These are phyloP conservation scores for Botrytis aclada DNA, from an alignment of 2,329 filamentous ascomycete genomes.

Conservation along the genomic window DNA sequence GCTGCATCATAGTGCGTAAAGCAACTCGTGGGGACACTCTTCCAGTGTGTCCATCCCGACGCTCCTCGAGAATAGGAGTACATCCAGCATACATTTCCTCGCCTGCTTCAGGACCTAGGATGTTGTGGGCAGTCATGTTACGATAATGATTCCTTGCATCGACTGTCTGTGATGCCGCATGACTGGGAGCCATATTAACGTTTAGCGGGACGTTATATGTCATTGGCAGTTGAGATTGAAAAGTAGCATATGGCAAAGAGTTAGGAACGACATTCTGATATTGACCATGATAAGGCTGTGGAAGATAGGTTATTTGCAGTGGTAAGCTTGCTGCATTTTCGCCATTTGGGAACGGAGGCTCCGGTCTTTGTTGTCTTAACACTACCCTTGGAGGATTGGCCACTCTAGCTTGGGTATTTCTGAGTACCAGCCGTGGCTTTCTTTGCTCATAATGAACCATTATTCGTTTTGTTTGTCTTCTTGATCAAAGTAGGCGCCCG, in stretches of 20 bases:
- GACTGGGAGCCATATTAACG: neutral
- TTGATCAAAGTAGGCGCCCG: neutral
- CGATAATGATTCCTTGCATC: neutral
- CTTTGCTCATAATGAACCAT: conserved; percentile 19
- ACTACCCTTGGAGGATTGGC: neutral
- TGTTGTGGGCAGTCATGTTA: neutral
- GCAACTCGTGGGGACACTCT: conserved; percentile 9
- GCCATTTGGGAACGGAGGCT: neutral
- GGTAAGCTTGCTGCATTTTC: conserved; percentile 5
- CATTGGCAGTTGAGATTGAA: neutral
- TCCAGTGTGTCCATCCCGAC: neutral
- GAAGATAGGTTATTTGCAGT: conserved; percentile 2
- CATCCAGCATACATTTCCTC: neutral
- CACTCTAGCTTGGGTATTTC: neutral
- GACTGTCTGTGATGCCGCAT: neutral
- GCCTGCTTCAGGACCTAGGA: neutral
- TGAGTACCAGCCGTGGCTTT: conserved; percentile 15
- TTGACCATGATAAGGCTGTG: conserved; percentile 1
- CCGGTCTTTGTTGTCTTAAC: neutral
- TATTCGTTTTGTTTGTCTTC: neutral
- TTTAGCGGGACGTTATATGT: conserved; percentile 8
- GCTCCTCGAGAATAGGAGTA: neutral
- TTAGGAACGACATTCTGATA: neutral
- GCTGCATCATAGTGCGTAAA: conserved; percentile 13
- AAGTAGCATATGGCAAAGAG: neutral